Conservation (phyloP, 2,329 filamentous ascomycete genomes). For the Claviceps quebecensis region DNA sequence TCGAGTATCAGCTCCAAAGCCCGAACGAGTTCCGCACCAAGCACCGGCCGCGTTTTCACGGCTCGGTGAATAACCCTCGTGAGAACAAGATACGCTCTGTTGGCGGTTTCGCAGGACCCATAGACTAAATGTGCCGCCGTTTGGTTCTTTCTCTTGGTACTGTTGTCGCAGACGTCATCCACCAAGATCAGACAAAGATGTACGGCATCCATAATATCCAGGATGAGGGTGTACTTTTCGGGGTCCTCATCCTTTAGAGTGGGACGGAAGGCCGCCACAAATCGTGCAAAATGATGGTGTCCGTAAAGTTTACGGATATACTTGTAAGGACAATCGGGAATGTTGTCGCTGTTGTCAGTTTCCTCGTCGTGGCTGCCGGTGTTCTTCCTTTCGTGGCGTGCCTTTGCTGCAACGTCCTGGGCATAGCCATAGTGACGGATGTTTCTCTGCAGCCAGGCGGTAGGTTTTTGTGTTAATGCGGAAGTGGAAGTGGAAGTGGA, state of each 20-base stretch:
- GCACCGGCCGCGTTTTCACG: conserved; percentile 5
- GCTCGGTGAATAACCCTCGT: conserved; percentile 7
- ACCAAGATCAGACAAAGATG: conserved; percentile 9
- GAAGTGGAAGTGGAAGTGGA: background rate
- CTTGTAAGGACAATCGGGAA: conserved; percentile 6
- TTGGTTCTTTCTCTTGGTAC: conserved; percentile 7
- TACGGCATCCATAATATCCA: conserved; percentile 9
- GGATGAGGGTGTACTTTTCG: conserved; percentile 4
- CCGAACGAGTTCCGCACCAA: conserved; percentile 6
- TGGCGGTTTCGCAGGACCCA: conserved; percentile 8
- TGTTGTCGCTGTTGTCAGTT: background rate
- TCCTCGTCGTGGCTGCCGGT: no score
- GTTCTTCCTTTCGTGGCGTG: background rate
- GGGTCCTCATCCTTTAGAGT: conserved; percentile 2
- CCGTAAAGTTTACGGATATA: conserved; percentile 8
- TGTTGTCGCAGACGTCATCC: conserved; percentile 9
- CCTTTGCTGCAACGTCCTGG: background rate
- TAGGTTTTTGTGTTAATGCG: background rate
- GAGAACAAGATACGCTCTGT: conserved; percentile 8
- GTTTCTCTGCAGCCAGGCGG: background rate
- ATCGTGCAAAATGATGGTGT: conserved; percentile 6
- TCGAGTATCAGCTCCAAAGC: conserved; percentile 7
- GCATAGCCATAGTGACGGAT: background rate
- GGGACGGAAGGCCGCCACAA: conserved; percentile 5
- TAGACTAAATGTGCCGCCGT: conserved; percentile 8